Base-by-base conservation (phyloP, 2,329 filamentous ascomycete species). In the Trichoderma sp. region DNA sequence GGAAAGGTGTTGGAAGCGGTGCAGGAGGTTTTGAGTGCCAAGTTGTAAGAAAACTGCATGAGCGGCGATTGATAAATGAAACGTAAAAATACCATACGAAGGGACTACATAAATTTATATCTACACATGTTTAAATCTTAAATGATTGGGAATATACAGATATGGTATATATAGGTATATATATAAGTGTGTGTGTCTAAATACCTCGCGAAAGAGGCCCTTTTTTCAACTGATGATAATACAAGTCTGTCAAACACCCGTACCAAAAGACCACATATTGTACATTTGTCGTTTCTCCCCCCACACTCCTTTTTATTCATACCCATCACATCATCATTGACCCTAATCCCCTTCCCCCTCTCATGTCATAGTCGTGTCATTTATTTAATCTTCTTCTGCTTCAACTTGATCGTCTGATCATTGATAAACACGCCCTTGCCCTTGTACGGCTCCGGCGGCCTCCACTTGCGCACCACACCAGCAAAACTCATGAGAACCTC, bases 341-440 rank as follows among this genome's bases (percentile, higher is more conserved):
- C 62, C 18, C 14, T 38, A 45, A 14, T 8, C 18, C 31, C 27
- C 4, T 27, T 12, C 6, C 45, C 29, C 29, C 5, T 38, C 9
- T 21, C 63, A 24, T 18, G 33, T 66, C 41, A 29, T n/a, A 16
- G 7, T 60, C 31, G 24, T 31, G 2, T 69, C 79, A 63, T 82
- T 87, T 92, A 97, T 89, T 95, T 96, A 85, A 96, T 95, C 90
- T 96, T 97, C 93, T 98, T 99, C 82, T 94, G 93, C 92, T 99
- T 99, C 85, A 99, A 85, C 89, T 93, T 97, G 87, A 99, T 98
- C 35, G 95, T 98, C 89, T 99, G 95, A 78, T 95, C 95, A 82
- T 98, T 97, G 81, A 99, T 93, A 84, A 98, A 99, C 80, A 99
- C 97, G 80, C 97, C 97, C 91, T 99, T 98, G 79, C 97, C 97